These are phyloP conservation scores for Aureobasidium sp. DNA, from an alignment of 2,329 filamentous ascomycete species.

Conservation along the genomic window DNA sequence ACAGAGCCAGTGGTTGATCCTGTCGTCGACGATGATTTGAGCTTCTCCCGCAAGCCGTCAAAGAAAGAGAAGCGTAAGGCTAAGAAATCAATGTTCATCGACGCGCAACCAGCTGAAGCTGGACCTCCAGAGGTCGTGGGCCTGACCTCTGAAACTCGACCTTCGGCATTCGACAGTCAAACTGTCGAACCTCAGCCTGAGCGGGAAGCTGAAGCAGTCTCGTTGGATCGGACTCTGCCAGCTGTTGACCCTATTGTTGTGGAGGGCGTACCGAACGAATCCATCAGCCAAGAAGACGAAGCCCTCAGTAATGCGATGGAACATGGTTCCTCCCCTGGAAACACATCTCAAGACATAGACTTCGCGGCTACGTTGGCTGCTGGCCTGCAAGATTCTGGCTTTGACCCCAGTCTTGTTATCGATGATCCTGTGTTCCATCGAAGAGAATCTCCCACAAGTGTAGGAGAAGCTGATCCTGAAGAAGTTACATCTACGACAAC, in stretches of 20 bases:
- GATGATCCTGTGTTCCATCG: slow-evolving; percentile 33
- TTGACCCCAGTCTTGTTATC: slow-evolving; percentile 38
- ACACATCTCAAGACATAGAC: slow-evolving; percentile 31
- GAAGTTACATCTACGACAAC: slow-evolving; percentile 21
- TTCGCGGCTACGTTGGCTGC: slow-evolving; percentile 42
- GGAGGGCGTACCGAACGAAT: neutral
- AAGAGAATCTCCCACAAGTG: slow-evolving; percentile 26
- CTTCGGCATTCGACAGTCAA: neutral
- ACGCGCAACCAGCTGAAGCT: neutral
- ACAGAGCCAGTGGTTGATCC: neutral
- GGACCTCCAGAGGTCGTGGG: neutral
- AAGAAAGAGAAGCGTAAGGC: slow-evolving; percentile 23
- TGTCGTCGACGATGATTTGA: neutral
- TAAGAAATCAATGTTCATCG: slow-evolving; percentile 12
- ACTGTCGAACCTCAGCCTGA: neutral
- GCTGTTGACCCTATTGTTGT: neutral
- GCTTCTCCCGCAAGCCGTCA: neutral
- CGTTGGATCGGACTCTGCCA: neutral
- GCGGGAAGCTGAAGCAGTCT: too few relatives aligned
- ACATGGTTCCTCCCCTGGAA: neutral
- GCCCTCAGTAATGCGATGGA: neutral
- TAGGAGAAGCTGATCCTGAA: slow-evolving; percentile 28
- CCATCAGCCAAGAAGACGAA: too few relatives aligned
- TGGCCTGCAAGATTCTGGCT: slow-evolving; percentile 39
- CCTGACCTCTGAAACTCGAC: neutral